A percentile compares a stretch with the other conserved stretches of the same genome.
phyloP scores from a whole-genome alignment of 2,329 filamentous ascomycete species.

The Colletotrichum somersetense region DNA sequence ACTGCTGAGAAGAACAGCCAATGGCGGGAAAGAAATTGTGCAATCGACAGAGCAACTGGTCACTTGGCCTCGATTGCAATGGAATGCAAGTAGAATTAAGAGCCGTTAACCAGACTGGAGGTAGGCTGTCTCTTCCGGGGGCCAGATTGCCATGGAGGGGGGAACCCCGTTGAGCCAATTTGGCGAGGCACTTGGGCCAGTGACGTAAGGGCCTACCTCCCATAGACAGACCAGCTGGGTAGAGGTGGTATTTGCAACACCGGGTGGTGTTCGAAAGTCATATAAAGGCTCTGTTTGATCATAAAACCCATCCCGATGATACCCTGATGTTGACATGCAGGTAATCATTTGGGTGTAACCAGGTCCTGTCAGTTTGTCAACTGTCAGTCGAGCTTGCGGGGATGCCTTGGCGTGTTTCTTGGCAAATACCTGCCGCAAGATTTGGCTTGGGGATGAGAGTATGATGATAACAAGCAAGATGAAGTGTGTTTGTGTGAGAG shows the following conservation, averaged over 20 bases:
- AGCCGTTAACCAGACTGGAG: background rate
- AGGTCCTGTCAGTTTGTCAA: background rate
- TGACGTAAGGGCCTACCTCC: conserved; percentile 27
- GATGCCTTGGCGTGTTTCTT: conserved; percentile 9
- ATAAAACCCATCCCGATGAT: background rate
- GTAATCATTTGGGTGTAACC: conserved; percentile 3
- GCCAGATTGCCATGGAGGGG: conserved; percentile 16
- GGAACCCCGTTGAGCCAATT: conserved; percentile 7
- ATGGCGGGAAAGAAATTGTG: background rate
- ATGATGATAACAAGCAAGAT: background rate
- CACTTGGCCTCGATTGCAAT: conserved; percentile 21
- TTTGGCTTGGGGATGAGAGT: background rate
- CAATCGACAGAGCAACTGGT: conserved; percentile 38
- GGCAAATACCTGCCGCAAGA: conserved; percentile 1
- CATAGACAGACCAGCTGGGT: background rate
- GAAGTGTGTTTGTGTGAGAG: background rate
- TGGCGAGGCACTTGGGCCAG: conserved; percentile 1
- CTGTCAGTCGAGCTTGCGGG: background rate
- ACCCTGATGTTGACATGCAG: background rate
- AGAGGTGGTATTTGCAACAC: conserved; percentile 10
- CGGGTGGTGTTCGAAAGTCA: too few species aligned
- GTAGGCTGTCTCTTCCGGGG: conserved; percentile 10
- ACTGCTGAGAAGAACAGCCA: background rate
- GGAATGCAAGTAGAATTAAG: conserved; percentile 20
- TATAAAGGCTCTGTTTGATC: background rate